A percentile compares a stretch with the other conserved stretches of the same genome.
Evolutionary conservation across 306 rosid genomes (phyloP).

Genomic region (Nissolia schottii): DNA sequence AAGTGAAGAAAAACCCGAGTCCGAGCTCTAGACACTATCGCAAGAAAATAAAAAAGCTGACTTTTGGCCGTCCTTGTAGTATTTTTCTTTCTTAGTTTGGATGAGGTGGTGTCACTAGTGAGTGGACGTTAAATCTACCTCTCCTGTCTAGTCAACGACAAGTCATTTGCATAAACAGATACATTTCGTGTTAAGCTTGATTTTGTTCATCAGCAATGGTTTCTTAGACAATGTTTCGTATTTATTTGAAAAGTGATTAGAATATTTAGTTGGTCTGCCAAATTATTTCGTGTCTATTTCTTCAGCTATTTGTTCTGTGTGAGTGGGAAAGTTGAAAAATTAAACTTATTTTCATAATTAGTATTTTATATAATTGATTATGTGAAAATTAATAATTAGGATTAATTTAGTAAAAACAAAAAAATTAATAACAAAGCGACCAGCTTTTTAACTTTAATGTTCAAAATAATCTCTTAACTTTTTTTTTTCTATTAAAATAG

Average conservation of each 20-base stretch:
- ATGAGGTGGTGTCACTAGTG: not conserved
- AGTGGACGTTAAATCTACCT: not conserved
- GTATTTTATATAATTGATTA: too few species aligned
- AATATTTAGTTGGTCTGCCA: conserved; percentile 8
- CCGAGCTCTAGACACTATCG: conserved; percentile 36
- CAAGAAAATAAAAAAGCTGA: not conserved
- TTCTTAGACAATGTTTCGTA: not conserved
- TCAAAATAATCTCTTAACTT: too few species aligned
- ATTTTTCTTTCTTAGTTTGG: not conserved
- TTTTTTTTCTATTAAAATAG: too few species aligned
- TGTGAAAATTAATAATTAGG: too few species aligned
- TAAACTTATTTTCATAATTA: too few species aligned
- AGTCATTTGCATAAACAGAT: not conserved
- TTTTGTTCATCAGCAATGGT: conserved; percentile 21
- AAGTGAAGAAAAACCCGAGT: conserved; percentile 12
- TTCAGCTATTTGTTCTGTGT: not conserved
- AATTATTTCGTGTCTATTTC: not conserved
- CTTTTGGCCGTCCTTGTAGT: not conserved
- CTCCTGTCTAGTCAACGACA: not conserved
- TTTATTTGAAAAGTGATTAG: conserved; percentile 10
- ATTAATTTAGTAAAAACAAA: too few species aligned
- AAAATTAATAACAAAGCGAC: too few species aligned
- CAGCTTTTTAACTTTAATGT: too few species aligned
- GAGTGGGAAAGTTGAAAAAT: too few species aligned
- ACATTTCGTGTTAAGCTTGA: not conserved